Evolutionary conservation across 495 filamentous ascomycete species (phyloP).

Genomic region (Trichocladium uniseriatum): DNA sequence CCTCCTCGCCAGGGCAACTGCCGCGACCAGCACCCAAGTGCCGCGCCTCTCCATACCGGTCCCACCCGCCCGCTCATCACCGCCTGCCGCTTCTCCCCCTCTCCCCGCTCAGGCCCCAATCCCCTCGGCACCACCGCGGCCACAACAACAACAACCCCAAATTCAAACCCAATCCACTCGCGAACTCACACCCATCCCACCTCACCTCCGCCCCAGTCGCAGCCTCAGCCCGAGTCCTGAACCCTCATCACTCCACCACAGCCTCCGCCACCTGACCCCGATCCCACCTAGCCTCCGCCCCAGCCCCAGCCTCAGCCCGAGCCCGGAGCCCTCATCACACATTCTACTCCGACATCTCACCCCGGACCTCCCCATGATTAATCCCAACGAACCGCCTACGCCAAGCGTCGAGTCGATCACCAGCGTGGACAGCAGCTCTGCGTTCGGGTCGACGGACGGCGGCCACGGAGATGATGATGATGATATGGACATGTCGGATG

Average conservation of each 20-base stretch:
- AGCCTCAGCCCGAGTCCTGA: too few species aligned
- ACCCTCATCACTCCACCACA: too few species aligned
- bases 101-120: neutral
- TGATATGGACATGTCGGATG: conserved; percentile 40
- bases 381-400: conserved; percentile 9
- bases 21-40: neutral
- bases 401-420: conserved; percentile 12
- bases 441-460: too few species aligned
- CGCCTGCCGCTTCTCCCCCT: neutral
- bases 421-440: conserved; percentile 14
- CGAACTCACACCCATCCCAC: conserved; percentile 13
- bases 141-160: neutral
- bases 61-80: conserved; percentile 4
- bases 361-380: neutral
- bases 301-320: too few species aligned
- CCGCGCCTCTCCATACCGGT: conserved; percentile 5
- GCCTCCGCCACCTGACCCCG: too few species aligned
- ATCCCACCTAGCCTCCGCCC: neutral
- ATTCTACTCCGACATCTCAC: conserved; percentile 1
- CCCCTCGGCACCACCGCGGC: neutral
- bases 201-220: neutral
- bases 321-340: neutral
- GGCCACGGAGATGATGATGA: neutral
- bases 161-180: neutral
- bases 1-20: neutral